Evolutionary conservation across 73 alveolate species (phyloP).

Genomic region (Durusdinium trenchii): DNA sequence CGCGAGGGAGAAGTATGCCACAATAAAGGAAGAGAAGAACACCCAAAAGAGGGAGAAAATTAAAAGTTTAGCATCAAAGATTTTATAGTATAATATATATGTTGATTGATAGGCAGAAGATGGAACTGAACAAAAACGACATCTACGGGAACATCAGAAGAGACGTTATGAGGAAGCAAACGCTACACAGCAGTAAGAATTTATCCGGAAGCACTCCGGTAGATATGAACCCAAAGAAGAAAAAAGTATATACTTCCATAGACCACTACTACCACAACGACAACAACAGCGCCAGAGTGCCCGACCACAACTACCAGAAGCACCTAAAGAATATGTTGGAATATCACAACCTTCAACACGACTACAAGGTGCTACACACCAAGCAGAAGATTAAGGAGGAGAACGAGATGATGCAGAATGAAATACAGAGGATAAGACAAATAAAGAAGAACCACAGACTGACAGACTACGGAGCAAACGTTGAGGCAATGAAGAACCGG

Average conservation of each 20-base stretch:
- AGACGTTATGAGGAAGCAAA: conserved; percentile 8
- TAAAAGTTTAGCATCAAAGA: conserved; percentile 39
- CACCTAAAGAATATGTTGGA: neutral
- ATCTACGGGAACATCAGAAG: conserved; percentile 23
- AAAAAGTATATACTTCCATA: neutral
- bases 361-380: conserved; percentile 19
- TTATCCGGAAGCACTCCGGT: no score
- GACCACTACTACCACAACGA: conserved; percentile 65
- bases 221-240: neutral
- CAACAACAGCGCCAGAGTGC: conserved; percentile 58
- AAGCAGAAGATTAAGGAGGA: conserved; percentile 58
- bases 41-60: conserved; percentile 26
- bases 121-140: conserved; percentile 47
- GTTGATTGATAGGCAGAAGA: neutral
- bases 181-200: conserved; percentile 5
- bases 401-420: conserved; percentile 66
- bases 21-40: conserved; percentile 41
- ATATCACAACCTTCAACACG: conserved; percentile 55
- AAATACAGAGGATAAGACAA: conserved; percentile 34
- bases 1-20: conserved; percentile 20
- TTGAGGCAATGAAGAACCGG: conserved; percentile 5
- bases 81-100: conserved; percentile 38
- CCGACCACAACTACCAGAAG: conserved; percentile 6
- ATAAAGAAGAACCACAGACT: conserved; percentile 36
- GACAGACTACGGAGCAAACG: conserved; percentile 48